A percentile compares a stretch with the other conserved stretches of the same genome.
Evolutionary conservation across 805 yeast species (phyloP).

Genomic region (Hagleromyces aurorensis): DNA sequence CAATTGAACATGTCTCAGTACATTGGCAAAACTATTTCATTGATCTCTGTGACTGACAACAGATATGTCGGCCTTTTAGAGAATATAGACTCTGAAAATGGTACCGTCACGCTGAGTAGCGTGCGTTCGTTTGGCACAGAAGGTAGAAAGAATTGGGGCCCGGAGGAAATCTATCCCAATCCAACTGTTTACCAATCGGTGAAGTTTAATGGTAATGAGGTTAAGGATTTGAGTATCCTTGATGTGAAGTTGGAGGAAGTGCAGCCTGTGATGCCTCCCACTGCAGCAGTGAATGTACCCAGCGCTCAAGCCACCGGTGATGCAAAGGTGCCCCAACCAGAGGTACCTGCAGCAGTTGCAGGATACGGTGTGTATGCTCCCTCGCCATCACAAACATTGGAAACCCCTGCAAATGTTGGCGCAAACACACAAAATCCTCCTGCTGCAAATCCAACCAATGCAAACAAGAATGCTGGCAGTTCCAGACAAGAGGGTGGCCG

Average conservation of each 20-base stretch:
- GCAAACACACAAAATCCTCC: constrained; percentile 2
- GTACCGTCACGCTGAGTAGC: constrained; percentile 74
- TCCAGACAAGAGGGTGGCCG: constrained; percentile 4
- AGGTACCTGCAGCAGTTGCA: constrained; percentile 31
- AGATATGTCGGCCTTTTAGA: constrained; percentile 88
- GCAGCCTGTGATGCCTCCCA: constrained; percentile 39
- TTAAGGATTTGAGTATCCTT: constrained; percentile 77
- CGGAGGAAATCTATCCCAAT: constrained; percentile 64
- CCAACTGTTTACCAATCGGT: constrained; percentile 64
- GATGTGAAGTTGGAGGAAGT: constrained; percentile 63
- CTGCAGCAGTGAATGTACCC: constrained; percentile 10
- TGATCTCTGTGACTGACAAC: constrained; percentile 26
- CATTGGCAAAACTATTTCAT: constrained; percentile 64
- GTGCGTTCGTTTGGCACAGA: constrained; percentile 90
- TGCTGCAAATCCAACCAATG: constrained; percentile 1
- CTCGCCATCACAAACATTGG: constrained; percentile 6
- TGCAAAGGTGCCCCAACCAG: constrained; percentile 5
- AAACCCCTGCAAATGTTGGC: neutral
- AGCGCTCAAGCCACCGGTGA: constrained; percentile 1
- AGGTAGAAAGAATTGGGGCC: constrained; percentile 69
- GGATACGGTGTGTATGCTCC: constrained; percentile 31
- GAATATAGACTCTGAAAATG: constrained; percentile 79
- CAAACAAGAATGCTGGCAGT: constrained; percentile 1
- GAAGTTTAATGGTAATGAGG: constrained; percentile 86
- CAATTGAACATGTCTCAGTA: constrained; percentile 90